Base-by-base conservation (phyloP, 305 asterid genomes). In the Fraxinus dipetala region DNA sequence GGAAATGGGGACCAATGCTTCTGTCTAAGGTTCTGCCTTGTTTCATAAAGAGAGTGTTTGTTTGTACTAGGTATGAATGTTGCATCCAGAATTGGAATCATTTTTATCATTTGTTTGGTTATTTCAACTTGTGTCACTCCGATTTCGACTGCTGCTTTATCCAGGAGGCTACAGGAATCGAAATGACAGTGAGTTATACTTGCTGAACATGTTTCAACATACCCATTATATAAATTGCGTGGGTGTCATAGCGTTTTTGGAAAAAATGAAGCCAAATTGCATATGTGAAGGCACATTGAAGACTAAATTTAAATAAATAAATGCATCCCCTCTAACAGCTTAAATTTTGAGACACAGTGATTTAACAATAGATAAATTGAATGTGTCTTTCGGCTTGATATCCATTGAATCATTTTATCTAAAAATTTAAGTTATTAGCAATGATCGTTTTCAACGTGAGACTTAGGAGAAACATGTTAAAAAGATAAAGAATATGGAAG, bases 81-180 rank as follows among this genome's bases (percentile, higher is more conserved):
- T 81, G 90, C 85, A 14, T 56, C 20, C 4, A 92, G 85, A n/a
- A 90, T 83, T 24, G 94, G 94, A 65, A 90, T 76, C 94, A 88
- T 89, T 82, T 92, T 90, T 6, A 91, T 32, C 95, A 90, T 90
- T 61, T 88, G 95, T 16, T 91, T 91, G 1, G 94, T 90, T 82
- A 90, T 87, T 82, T 91, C 96, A 0, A 91, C 93, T 89, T 90
- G 94, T 11, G 96, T 90, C 31, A 90, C 90, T 7, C 83, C 87
- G 1, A 43, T 83, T 73, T 70, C 78, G 54, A 92, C 93, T 0
- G 93, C 91, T 48, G 93, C 96, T 79, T 81, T 90, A 89, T 92
- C 93, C 3, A 92, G 93, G 36, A 84, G 0, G 76, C 96, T 92
- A 70, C 87, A 79, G 26, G 70, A 32, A 77, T n/a, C 54, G 32